phyloP scores from a whole-genome alignment of 1,284 basidiomycete species.

The Cutaneotrichosporon cavernicola region DNA sequence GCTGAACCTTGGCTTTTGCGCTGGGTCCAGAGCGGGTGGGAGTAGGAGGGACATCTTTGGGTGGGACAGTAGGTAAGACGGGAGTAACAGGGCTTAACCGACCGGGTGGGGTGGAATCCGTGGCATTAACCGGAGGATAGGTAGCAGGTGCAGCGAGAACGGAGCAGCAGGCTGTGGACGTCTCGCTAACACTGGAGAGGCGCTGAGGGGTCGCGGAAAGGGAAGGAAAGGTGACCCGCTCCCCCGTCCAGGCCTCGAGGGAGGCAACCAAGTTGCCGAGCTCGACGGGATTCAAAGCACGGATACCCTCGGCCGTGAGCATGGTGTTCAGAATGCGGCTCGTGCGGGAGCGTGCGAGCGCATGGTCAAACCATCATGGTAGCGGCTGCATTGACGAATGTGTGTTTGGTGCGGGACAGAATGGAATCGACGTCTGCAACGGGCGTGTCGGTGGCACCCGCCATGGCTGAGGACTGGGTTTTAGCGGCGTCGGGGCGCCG shows the following conservation, averaged over 20 bases:
- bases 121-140: neutral
- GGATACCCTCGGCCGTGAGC: neutral
- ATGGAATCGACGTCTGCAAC: neutral
- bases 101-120: neutral
- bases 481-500: too few relatives aligned
- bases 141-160: too few relatives aligned
- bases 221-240: neutral
- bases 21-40: neutral
- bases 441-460: too few relatives aligned
- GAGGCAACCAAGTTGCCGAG: neutral
- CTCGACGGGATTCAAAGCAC: neutral
- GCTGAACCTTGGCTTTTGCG: neutral
- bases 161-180: neutral
- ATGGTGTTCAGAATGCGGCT: neutral
- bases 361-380: neutral
- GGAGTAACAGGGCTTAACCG: neutral
- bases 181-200: neutral
- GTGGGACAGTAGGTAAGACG: neutral
- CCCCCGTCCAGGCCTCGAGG: neutral
- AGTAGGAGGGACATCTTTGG: neutral
- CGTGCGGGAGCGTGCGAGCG: neutral
- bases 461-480: too few relatives aligned
- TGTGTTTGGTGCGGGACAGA: neutral
- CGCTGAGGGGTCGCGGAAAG: neutral
- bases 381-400: neutral